phyloP scores from a whole-genome alignment of 2,329 filamentous ascomycete species.

The Xylaria arbuscula region DNA sequence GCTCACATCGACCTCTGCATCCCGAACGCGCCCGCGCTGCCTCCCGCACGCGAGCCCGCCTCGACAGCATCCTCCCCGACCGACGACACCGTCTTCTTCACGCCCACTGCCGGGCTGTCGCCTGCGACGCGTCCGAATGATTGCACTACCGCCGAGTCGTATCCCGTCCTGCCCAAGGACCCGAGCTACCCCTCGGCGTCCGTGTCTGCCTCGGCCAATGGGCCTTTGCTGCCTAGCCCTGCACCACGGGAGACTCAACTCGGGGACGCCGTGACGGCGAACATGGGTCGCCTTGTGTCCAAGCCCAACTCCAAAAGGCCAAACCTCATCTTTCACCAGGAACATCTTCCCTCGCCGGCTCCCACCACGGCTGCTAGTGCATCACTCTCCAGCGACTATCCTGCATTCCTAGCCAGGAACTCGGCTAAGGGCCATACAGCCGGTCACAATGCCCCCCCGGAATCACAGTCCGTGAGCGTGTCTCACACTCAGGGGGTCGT shows the following conservation, averaged over 20 bases:
- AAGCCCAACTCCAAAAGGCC: conserved; percentile 59
- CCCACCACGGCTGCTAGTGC: conserved; percentile 50
- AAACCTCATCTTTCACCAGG: conserved; percentile 56
- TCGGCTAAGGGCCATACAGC: conserved; percentile 44
- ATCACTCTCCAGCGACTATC: conserved; percentile 53
- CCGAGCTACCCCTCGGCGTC: conserved; percentile 30
- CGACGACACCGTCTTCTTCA: conserved; percentile 43
- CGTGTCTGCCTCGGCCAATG: conserved; percentile 40
- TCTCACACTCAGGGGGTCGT: conserved; percentile 46
- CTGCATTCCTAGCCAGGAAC: conserved; percentile 48
- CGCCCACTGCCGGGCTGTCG: conserved; percentile 33
- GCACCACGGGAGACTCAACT: conserved; percentile 40
- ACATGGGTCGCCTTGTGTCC: conserved; percentile 60
- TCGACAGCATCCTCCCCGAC: conserved; percentile 41
- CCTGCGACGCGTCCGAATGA: conserved; percentile 39
- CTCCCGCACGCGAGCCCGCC: conserved; percentile 46
- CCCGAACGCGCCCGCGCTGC: conserved; percentile 54
- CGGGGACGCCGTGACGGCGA: conserved; percentile 40
- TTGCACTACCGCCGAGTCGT: conserved; percentile 33
- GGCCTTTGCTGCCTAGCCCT: conserved; percentile 35
- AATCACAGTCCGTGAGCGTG: conserved; percentile 38
- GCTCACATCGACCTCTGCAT: conserved; percentile 58
- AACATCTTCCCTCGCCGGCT: conserved; percentile 57
- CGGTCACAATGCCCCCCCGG: conserved; percentile 36
- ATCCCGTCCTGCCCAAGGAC: conserved; percentile 41